Percentiles rank a stretch among this genome's conserved stretches.
Conservation (phyloP, 352 stramenopile species). For the Pythium coloratum region DNA sequence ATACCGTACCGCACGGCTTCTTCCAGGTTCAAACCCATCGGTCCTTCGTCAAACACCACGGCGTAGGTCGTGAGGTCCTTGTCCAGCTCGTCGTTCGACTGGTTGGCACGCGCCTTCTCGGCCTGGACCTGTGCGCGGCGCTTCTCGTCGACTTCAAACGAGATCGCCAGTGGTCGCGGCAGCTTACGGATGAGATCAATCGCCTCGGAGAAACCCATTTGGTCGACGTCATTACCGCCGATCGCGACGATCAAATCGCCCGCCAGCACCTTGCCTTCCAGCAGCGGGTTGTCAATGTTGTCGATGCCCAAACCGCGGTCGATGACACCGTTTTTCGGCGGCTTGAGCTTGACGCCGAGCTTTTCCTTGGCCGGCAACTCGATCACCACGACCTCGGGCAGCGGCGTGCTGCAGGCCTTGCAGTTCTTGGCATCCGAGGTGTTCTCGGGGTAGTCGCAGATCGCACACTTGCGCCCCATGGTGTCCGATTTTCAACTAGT, state of each 20-base stretch:
- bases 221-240: conserved; percentile 69
- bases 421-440: background rate
- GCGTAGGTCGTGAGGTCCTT: conserved; percentile 81
- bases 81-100: conserved; percentile 76
- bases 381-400: conserved; percentile 61
- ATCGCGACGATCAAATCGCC: conserved; percentile 86
- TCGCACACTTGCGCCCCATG: conserved; percentile 3
- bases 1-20: conserved; percentile 83
- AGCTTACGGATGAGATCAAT: conserved; percentile 87
- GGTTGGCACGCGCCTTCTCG: conserved; percentile 58
- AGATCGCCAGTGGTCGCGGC: conserved; percentile 73
- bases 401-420: background rate
- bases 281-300: conserved; percentile 84
- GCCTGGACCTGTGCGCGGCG: conserved; percentile 55
- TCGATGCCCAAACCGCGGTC: conserved; percentile 81
- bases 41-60: conserved; percentile 83
- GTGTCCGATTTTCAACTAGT: background rate
- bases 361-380: conserved; percentile 84
- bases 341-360: conserved; percentile 85
- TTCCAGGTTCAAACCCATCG: conserved; percentile 85
- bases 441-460: conserved; percentile 1
- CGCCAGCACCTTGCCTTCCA: conserved; percentile 81
- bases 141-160: conserved; percentile 76
- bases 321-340: conserved; percentile 80
- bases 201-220: conserved; percentile 79